Evolutionary conservation across 306 rosid genomes (phyloP), one percentile per base, ranked within the genome.

Genomic region (Oxytropis ochrocephala): DNA sequence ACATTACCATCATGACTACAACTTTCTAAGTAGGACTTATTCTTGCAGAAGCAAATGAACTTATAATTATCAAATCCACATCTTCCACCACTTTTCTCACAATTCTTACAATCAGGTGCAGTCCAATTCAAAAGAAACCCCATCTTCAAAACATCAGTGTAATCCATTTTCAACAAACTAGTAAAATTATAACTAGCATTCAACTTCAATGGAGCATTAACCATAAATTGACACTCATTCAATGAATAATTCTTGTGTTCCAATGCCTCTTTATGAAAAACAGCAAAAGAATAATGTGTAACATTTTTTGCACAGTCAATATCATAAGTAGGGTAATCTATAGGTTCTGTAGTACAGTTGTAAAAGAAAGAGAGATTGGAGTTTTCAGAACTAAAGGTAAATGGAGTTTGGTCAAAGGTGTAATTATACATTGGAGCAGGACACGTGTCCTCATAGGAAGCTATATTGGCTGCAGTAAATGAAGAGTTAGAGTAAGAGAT

Each of bases 91-190:
- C 92, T 87, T 13, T 2, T 65, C 75, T 80, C 81, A 76, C 92
- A 86, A 17, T 41, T 35, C 50, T 80, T 67, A 56, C 92, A 92
- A 57, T 81, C 71, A 57, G 76, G 82, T 21, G 72, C 82, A 63
- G 49, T 78, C 89, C 98, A 86, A 66, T 76, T 84, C 80, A 87
- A 80, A 69, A 74, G 13, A 70, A 81, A 87, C 41, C 96, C 97
- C 88, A 80, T 81, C 77, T 81, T 78, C 80, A 89, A 55, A 55
- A 89, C 46, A 1, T 87, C 86, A 1, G 66, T 38, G 27, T 85
- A 84, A 60, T 24, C 83, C 91, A 63, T 87, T 21, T 52, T 1
- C 79, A 74, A 53, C 55, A 81, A 75, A 58, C 59, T 52, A 42
- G 19, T 27, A 55, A 68, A 64, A 42, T 58, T 77, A 1, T 51